phyloP scores from a whole-genome alignment of 2,329 filamentous ascomycete species.

The Diplodia intermedia region DNA sequence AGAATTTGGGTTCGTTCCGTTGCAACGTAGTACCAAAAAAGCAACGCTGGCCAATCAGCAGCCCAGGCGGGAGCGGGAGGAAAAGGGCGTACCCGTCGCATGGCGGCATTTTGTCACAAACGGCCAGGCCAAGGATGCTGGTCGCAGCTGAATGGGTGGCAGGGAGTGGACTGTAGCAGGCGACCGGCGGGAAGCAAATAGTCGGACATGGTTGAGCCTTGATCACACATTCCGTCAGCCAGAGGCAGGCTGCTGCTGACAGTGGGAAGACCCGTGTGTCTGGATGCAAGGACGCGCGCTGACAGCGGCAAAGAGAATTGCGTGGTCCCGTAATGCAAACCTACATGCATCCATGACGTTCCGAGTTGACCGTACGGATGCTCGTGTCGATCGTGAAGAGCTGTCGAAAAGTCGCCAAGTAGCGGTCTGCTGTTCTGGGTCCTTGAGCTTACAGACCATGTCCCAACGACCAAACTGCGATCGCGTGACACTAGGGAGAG shows the following conservation, averaged over 20 bases:
- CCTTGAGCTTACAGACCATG: neutral
- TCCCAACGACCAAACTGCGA: too few relatives aligned
- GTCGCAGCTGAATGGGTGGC: neutral
- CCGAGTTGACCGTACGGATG: neutral
- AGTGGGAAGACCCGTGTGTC: neutral
- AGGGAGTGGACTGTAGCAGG: neutral
- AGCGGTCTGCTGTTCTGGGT: neutral
- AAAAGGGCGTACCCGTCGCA: conserved; percentile 1
- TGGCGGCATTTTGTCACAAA: neutral
- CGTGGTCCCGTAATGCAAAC: neutral
- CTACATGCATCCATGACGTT: neutral
- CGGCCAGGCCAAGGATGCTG: neutral
- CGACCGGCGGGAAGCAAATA: neutral
- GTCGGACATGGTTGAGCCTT: neutral
- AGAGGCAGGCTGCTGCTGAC: neutral
- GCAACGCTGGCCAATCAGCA: neutral
- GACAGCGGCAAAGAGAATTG: neutral
- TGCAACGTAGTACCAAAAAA: neutral
- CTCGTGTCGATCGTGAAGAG: neutral
- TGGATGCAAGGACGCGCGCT: conserved; percentile 8
- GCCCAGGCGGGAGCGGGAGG: neutral
- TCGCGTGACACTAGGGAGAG: neutral
- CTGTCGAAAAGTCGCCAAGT: neutral
- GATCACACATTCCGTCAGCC: conserved; percentile 3
- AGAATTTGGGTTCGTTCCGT: neutral